Evolutionary conservation across 176 grass and related monocot genomes (phyloP).

Genomic region (Puya raimondii): DNA sequence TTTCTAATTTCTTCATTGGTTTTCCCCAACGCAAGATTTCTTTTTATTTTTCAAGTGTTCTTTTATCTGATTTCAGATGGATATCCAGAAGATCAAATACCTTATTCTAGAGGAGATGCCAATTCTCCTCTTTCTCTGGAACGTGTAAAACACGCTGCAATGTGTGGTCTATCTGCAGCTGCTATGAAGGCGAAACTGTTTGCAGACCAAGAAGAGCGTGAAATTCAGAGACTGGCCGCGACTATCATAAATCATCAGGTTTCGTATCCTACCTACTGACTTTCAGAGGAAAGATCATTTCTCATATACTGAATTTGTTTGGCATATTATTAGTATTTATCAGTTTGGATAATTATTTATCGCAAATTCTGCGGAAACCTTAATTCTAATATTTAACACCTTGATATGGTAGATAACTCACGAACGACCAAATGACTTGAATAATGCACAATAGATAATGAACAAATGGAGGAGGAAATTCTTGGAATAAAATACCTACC

Average conservation of each 20-base stretch:
- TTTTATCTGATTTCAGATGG: slow-evolving; percentile 10
- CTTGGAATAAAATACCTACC: not conserved
- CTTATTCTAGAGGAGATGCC: slow-evolving; percentile 32
- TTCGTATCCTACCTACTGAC: not conserved
- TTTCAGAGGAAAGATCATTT: not conserved
- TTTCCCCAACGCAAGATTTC: not conserved
- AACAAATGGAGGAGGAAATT: not conserved
- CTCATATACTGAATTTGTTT: not conserved
- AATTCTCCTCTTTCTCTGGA: slow-evolving; percentile 36
- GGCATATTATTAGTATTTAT: not conserved
- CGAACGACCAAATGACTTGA: no score
- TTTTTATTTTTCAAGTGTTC: not conserved
- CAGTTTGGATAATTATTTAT: not conserved
- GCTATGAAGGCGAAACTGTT: slow-evolving; percentile 91
- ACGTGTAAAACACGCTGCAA: slow-evolving; percentile 60
- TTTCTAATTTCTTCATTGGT: not conserved
- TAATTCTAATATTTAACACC: no score
- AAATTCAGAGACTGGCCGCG: slow-evolving; percentile 85
- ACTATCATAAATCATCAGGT: slow-evolving; percentile 92
- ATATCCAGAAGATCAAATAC: slow-evolving; percentile 11
- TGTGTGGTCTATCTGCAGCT: slow-evolving; percentile 69
- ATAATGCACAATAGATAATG: no score
- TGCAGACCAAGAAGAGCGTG: slow-evolving; percentile 90
- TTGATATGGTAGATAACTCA: no score
- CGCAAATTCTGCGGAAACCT: no score